Evolutionary conservation across 441 rosid species (phyloP).

Genomic region (Codiaeum variegatum): DNA sequence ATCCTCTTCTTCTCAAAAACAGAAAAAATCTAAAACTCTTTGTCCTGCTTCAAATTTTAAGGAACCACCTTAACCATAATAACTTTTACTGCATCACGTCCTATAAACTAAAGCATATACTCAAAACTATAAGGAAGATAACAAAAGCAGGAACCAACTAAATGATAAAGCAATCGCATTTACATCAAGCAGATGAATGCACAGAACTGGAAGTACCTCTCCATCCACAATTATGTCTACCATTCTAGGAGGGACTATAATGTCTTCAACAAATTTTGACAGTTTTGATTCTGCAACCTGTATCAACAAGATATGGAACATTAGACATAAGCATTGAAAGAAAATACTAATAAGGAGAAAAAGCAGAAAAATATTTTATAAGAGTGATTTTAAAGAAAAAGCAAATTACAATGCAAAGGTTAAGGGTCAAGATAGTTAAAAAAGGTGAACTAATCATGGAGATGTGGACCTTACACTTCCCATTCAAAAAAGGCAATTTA

Average conservation of each 20-base stretch:
- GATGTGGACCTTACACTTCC: not conserved
- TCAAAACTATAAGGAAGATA: conserved; percentile 6
- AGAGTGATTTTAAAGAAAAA: not conserved
- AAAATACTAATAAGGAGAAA: not conserved
- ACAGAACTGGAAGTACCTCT: conserved; percentile 63
- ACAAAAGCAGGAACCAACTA: conserved; percentile 4
- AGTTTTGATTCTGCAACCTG: conserved; percentile 96
- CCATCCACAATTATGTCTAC: conserved; percentile 94
- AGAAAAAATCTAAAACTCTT: not conserved
- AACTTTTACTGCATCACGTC: not conserved
- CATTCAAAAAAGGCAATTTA: not conserved
- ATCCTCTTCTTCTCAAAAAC: not conserved
- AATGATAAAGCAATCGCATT: conserved; percentile 6
- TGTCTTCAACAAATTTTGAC: conserved; percentile 96
- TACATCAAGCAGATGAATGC: conserved; percentile 6
- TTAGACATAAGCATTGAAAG: not conserved
- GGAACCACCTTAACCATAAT: not conserved
- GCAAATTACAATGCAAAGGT: not conserved
- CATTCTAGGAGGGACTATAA: conserved; percentile 96
- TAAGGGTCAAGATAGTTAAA: not conserved
- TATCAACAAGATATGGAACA: conserved; percentile 2
- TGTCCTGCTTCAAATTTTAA: not conserved
- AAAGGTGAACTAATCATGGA: not conserved
- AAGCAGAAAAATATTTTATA: not conserved
- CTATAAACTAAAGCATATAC: not conserved